Evolutionary conservation across 139 green algal species (phyloP), one percentile per base, ranked within the genome.

Genomic region (Yamagishiella unicocca): DNA sequence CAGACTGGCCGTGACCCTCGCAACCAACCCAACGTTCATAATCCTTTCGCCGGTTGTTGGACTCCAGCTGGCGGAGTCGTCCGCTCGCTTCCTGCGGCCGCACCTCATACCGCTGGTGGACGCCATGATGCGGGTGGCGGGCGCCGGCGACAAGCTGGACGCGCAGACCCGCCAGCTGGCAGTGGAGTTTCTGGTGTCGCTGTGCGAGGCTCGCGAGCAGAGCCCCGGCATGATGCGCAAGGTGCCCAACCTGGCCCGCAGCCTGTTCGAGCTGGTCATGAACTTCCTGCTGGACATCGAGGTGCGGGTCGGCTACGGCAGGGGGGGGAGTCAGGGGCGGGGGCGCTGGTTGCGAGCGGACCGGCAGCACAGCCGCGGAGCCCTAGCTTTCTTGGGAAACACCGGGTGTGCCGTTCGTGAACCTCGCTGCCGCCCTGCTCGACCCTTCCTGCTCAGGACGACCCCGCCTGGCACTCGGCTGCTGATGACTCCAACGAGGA

Each of bases 221-320:
- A 78, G 64, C 64, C 83, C 95, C 8, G 96, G 96, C 74, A 98
- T 99, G 96, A 97, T 99, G 95, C 94, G 96, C 90, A 97, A 97
- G 91, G 93, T 98, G 68, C 97, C 97, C 33, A 93, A 97, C 84
- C 96, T 99, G 64, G 83, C 95, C 2, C 74, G 91, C 29, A 93
- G 87, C 58, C 89, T 99, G 76, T 99, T 99, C 88, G 92, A 95
- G 81, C 94, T 93, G 79, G 90, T 97, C 54, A 94, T 98, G 88
- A 74, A 85, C 27, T 98, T 99, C 89, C 93, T 99, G 90, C 87
- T 99, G 78, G 97, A 99, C 67, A 88, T 99, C 24, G 98, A 99
- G 86, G 96, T 94, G 81, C 27, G 89, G 24, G 76, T 33, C 9
- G 55, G 50, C 50, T 58, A 17, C 12, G 50, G 50, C n/a, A n/a